A percentile compares a stretch with the other conserved stretches of the same genome.
Evolutionary conservation across 768 basidiomycete species (phyloP).

Genomic region (Xanthoconium purpureum): DNA sequence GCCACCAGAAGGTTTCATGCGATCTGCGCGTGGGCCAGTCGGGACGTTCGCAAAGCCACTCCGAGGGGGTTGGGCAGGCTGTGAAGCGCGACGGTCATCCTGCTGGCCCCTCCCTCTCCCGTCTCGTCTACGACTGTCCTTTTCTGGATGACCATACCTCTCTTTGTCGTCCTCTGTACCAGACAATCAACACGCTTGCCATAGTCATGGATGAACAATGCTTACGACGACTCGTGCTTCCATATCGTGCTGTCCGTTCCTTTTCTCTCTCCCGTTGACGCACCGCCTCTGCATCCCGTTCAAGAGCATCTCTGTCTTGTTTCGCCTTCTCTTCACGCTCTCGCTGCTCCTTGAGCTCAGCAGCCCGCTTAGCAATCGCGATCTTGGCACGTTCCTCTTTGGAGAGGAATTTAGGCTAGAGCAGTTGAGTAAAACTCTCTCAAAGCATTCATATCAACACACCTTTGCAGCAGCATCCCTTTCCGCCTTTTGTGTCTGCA

Average conservation of each 20-base stretch:
- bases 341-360: conserved; percentile 75
- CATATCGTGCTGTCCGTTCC: conserved; percentile 37
- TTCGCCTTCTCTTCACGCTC: conserved; percentile 60
- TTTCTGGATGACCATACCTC: conserved; percentile 50
- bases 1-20: conserved; percentile 41
- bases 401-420: conserved; percentile 88
- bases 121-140: conserved; percentile 46
- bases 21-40: conserved; percentile 80
- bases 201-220: background rate
- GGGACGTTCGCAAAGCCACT: conserved; percentile 68
- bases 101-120: conserved; percentile 35
- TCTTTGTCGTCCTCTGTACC: conserved; percentile 45
- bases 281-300: conserved; percentile 69
- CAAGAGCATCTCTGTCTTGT: conserved; percentile 66
- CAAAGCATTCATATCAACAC: conserved; percentile 2
- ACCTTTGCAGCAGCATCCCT: conserved; percentile 91
- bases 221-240: conserved; percentile 36
- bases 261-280: conserved; percentile 48
- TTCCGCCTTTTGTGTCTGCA: conserved; percentile 84
- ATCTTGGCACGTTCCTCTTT: conserved; percentile 89
- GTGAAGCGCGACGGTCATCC: conserved; percentile 37
- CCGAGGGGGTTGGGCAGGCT: conserved; percentile 34
- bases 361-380: conserved; percentile 81
- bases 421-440: background rate
- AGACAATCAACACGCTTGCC: conserved; percentile 4